A percentile compares a stretch with the other conserved stretches of the same genome.
These are phyloP conservation scores for Ambrosia trifida DNA, from an alignment of 129 eudicot genomes.

Conservation along the genomic window DNA sequence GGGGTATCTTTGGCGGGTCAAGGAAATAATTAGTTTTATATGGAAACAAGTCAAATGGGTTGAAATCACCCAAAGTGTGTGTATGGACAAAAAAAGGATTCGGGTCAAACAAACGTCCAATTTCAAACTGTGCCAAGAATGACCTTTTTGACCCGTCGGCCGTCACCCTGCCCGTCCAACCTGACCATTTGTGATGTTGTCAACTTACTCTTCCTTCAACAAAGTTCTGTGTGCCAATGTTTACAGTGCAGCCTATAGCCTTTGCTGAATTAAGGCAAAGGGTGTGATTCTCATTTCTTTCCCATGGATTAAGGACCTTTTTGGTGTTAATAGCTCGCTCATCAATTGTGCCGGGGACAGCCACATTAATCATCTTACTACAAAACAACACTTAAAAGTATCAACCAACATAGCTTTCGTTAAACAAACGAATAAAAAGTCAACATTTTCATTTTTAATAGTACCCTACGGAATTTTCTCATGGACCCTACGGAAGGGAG, in stretches of 20 bases:
- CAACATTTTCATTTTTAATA: neutral
- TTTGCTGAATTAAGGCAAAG: constrained; percentile 65
- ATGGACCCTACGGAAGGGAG: no score
- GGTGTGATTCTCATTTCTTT: constrained; percentile 59
- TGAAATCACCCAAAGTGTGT: neutral
- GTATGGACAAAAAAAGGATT: neutral
- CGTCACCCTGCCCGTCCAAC: neutral
- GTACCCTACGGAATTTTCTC: constrained; percentile 36
- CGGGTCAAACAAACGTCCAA: neutral
- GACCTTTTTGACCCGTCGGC: neutral
- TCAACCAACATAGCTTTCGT: constrained; percentile 12
- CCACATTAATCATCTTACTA: constrained; percentile 69
- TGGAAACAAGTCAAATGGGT: neutral
- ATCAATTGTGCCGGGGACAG: constrained; percentile 70
- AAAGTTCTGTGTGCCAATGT: constrained; percentile 64
- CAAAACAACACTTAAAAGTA: constrained; percentile 19
- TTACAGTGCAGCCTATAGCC: constrained; percentile 66
- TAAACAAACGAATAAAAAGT: neutral
- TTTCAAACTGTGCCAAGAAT: neutral
- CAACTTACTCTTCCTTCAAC: constrained; percentile 63
- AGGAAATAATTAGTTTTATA: neutral
- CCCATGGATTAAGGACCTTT: constrained; percentile 58
- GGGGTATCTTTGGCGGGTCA: neutral
- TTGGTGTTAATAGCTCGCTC: constrained; percentile 71
- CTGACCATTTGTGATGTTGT: constrained; percentile 11